Conservation (phyloP, 2,329 filamentous ascomycete species). For the Aspergillus sp. region DNA sequence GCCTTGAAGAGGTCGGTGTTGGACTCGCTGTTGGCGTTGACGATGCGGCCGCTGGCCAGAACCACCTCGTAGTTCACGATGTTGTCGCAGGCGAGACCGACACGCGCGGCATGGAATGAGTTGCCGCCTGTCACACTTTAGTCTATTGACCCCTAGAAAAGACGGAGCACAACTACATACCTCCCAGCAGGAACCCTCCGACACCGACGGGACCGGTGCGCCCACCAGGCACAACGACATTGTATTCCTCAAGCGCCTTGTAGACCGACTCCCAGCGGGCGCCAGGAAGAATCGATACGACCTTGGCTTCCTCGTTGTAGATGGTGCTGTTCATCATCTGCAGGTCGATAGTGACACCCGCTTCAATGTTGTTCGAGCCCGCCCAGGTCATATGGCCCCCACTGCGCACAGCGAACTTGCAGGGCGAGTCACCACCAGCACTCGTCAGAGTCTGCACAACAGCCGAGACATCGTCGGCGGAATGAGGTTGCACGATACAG, state of each 20-base stretch:
- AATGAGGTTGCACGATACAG: slow-evolving; percentile 21
- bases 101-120: not conserved
- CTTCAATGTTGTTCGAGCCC: slow-evolving; percentile 12
- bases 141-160: not conserved
- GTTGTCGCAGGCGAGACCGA: slow-evolving; percentile 3
- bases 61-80: slow-evolving; percentile 5
- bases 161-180: not conserved
- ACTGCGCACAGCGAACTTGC: slow-evolving; percentile 16
- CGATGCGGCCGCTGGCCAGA: slow-evolving; percentile 1
- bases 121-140: not conserved
- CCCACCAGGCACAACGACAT: slow-evolving; percentile 14
- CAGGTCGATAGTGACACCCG: slow-evolving; percentile 16
- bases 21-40: not conserved
- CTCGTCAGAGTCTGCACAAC: slow-evolving; percentile 7
- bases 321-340: slow-evolving; percentile 2
- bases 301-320: not conserved
- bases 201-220: not conserved
- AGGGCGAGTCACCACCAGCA: not conserved
- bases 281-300: slow-evolving; percentile 1
- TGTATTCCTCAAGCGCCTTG: slow-evolving; percentile 7
- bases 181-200: slow-evolving; percentile 4
- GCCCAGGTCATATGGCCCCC: slow-evolving; percentile 12
- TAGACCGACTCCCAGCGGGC: slow-evolving; percentile 8
- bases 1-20: slow-evolving; percentile 6
- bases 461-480: slow-evolving; percentile 17